Conservation (phyloP, 2,329 filamentous ascomycete species). For the Setomelanomma holmii region DNA sequence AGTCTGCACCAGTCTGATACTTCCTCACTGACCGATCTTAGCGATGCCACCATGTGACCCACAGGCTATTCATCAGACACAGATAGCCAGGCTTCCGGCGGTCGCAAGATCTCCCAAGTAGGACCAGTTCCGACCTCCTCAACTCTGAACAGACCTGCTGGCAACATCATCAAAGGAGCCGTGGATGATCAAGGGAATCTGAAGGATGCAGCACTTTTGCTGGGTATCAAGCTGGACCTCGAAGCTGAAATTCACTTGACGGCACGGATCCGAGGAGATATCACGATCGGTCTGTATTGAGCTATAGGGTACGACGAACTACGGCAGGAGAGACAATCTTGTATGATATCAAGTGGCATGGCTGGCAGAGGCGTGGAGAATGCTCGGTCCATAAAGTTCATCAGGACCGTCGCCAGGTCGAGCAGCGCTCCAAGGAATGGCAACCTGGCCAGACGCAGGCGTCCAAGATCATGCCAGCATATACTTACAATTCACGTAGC, state of each 20-base stretch:
- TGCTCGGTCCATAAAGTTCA: no score
- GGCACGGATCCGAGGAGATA: conserved; percentile 66
- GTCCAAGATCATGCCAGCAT: background rate
- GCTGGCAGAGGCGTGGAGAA: no score
- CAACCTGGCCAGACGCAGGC: background rate
- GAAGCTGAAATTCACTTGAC: conserved; percentile 70
- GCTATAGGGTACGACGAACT: conserved; percentile 1
- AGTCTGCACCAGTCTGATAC: background rate
- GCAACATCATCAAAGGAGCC: conserved; percentile 62
- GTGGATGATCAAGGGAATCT: conserved; percentile 64
- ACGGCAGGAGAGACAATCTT: background rate
- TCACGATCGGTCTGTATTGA: conserved; percentile 65
- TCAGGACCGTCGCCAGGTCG: background rate
- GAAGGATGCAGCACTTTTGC: conserved; percentile 64
- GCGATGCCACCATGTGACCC: conserved; percentile 37
- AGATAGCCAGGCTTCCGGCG: conserved; percentile 50
- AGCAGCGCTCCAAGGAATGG: background rate
- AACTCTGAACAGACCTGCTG: conserved; percentile 49
- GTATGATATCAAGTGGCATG: background rate
- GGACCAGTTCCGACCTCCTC: conserved; percentile 48
- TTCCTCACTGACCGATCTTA: conserved; percentile 14
- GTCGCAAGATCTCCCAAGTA: conserved; percentile 43
- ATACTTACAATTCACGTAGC: background rate
- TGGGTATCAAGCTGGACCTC: conserved; percentile 69
- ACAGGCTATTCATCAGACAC: conserved; percentile 46